Base-by-base conservation (phyloP, 495 filamentous ascomycete genomes). In the Daldinia childiae region DNA sequence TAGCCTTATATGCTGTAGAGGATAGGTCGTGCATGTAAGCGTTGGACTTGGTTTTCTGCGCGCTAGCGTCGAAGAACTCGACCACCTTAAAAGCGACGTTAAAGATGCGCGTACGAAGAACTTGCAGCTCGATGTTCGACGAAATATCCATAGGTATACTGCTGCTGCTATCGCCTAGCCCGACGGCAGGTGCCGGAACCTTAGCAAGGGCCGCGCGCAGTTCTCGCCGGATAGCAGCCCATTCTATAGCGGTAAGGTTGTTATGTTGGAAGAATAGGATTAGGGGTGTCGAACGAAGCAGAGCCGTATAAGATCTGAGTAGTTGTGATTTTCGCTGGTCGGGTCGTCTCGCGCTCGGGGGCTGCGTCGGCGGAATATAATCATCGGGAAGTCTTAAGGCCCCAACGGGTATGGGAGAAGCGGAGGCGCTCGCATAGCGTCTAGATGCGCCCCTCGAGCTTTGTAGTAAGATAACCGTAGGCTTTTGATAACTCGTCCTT, bases 201-300 rank as follows among this genome's bases (percentile, higher is more conserved):
- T 90, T 92, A 26, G 79, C 75, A 15, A 98, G 78, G 1, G 93
- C 93, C 6, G 80, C 80, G 24, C 80, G 78, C 19, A 99, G 82
- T 81, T 98, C 96, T 61, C 95, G 90, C 60, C 95, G 87, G 63
- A 99, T 87, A 12, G 90, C 89, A 30, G 89, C 85, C 95, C 94
- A 97, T 87, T 99, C 95, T 43, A 85, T 83, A 4, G 94, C 89
- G 58, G 90, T 91, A 58, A 99, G 83, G 79, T 98, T 98, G 86
- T 94, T 97, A 86, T 98, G 95, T 81, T 98, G 95, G 86, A 99
- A 95, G 74, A 98, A 83, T 65, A 99, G 87, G 76, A 97, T 90
- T 26, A 98, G 81, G 51, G 95, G 94, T 17, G 92, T 90, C 39
- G 94, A 94, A 48, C 92, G 93, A 67, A 99, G 88, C 66, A 98